Conservation (phyloP, 2,329 filamentous ascomycete species). For the Diaporthe longicolla region DNA sequence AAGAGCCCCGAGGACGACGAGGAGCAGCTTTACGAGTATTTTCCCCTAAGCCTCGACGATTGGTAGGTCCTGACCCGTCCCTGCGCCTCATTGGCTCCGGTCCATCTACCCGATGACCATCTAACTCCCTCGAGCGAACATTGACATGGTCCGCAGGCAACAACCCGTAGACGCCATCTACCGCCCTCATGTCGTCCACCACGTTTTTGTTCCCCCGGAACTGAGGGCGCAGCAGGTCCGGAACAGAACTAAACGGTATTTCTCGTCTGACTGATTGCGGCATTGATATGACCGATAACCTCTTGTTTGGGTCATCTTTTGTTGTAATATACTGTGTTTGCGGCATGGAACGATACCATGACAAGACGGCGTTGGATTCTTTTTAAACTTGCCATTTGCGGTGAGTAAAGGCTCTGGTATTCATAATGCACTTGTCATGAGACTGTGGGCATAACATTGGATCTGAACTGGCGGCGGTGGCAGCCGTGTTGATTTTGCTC, state of each 20-base stretch:
- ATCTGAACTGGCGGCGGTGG: not conserved
- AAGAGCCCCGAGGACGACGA: slow-evolving; percentile 81
- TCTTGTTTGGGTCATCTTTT: not conserved
- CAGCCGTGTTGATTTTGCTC: not conserved
- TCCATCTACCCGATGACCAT: not conserved
- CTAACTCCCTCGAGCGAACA: slow-evolving; percentile 8
- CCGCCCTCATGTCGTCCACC: slow-evolving; percentile 92
- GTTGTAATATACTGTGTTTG: slow-evolving; percentile 18
- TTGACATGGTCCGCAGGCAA: slow-evolving; percentile 68
- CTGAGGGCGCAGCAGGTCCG: slow-evolving; percentile 77
- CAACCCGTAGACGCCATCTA: slow-evolving; percentile 92
- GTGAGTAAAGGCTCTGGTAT: not conserved
- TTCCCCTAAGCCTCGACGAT: slow-evolving; percentile 90
- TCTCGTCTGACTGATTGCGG: slow-evolving; percentile 71
- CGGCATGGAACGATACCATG: slow-evolving; percentile 8
- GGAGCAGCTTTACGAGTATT: slow-evolving; percentile 94
- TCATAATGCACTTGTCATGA: not conserved
- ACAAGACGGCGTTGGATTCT: not conserved
- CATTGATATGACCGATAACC: not conserved
- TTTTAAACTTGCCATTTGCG: not conserved
- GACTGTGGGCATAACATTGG: not conserved
- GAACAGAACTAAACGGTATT: slow-evolving; percentile 79
- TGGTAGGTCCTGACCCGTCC: slow-evolving; percentile 65
- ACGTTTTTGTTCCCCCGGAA: slow-evolving; percentile 79
- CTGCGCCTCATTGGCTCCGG: not conserved